Evolutionary conservation across 352 stramenopile species (phyloP).

Genomic region (Phytophthora tentaculata): DNA sequence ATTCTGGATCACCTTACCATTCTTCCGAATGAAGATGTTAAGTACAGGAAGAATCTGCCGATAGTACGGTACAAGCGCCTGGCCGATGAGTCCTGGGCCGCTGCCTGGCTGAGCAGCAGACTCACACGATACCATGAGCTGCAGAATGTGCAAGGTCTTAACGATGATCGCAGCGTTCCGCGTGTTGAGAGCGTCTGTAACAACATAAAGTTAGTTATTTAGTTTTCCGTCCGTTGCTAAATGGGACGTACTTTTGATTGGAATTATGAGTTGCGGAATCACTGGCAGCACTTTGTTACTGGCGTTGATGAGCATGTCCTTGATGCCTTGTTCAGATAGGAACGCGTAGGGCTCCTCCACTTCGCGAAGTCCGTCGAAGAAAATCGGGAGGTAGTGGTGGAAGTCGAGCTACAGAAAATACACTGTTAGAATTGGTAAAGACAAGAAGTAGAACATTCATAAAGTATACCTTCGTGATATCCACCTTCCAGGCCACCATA

Average conservation of each 20-base stretch:
- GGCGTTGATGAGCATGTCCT: slow-evolving; percentile 97
- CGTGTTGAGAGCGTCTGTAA: slow-evolving; percentile 92
- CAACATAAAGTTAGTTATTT: neutral
- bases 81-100: slow-evolving; percentile 90
- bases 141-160: slow-evolving; percentile 97
- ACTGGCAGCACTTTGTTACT: slow-evolving; percentile 96
- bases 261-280: slow-evolving; percentile 98
- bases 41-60: slow-evolving; percentile 96
- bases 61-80: slow-evolving; percentile 98
- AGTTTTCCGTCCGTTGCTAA: neutral
- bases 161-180: slow-evolving; percentile 93
- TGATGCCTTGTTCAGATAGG: slow-evolving; percentile 95
- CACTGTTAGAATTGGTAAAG: neutral
- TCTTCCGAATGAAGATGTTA: slow-evolving; percentile 98
- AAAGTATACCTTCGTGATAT: slow-evolving; percentile 88
- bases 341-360: slow-evolving; percentile 97
- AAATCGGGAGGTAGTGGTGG: slow-evolving; percentile 98
- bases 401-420: slow-evolving; percentile 91
- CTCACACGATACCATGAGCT: slow-evolving; percentile 96
- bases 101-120: slow-evolving; percentile 78
- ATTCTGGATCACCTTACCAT: slow-evolving; percentile 57
- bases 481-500: slow-evolving; percentile 97
- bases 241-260: slow-evolving; percentile 92
- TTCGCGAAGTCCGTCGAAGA: slow-evolving; percentile 97
- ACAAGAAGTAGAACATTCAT: neutral